Evolutionary conservation across 2,329 filamentous ascomycete genomes (phyloP), one percentile per base, ranked within the genome.

Genomic region (Clonostachys byssicola): DNA sequence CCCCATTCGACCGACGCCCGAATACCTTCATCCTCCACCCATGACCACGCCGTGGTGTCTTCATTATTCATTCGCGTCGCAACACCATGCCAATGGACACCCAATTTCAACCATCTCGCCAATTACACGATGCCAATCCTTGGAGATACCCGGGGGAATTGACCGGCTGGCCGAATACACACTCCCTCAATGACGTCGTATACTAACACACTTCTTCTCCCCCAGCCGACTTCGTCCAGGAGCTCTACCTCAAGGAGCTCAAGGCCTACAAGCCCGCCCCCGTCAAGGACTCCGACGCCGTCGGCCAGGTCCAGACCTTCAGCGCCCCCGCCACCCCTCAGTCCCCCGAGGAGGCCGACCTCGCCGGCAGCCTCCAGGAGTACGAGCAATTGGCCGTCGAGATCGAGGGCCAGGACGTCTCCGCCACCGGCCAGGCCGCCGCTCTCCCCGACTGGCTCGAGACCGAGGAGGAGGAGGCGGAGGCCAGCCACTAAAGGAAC

Each of bases 351-450:
- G 92, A 97, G 81, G 75, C 86, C 72, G 89, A 96, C 73, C 88
- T 99, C 54, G 90, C 92, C 66, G 87, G 81, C 71, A 92, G 89
- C 71, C 76, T 99, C 69, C 87, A 94, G 77, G 86, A 90, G 67
- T 99, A 99, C 81, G 92, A 97, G 82, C 81, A 75, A 67, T 90
- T 95, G 80, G 81, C 86, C 60, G 92, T 96, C 58, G 94, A 99
- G 74, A 86, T 97, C 56, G 92, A 97, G 79, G 92, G 92, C 57
- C 83, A 89, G 71, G 82, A 88, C 56, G 75, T 78, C 58, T 69
- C 73, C 51, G 79, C 78, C 54, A 78, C 82, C 67, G 75, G 76
- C 56, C 73, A 74, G 46, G 62, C 80, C 61, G 78, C 78, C 48
- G 75, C 80, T 48, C 78, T 85, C 51, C 73, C 78, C 60, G 73